Percentiles rank a stretch among this genome's conserved stretches.
These are phyloP conservation scores for Chimonanthus praecox DNA, from an alignment of 164 flowering plant species.

Conservation along the genomic window DNA sequence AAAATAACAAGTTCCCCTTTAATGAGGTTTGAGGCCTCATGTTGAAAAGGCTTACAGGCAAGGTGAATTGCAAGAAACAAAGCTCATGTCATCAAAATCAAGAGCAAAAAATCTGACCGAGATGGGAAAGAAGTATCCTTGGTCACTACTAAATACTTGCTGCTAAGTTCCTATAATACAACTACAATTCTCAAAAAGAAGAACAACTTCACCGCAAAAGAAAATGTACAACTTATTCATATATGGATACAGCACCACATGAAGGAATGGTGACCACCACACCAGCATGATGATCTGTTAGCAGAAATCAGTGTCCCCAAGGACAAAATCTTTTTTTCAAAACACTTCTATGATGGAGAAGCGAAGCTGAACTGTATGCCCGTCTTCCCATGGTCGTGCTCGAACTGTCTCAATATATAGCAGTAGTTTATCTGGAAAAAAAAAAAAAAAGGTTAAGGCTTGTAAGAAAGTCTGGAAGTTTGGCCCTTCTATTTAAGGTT, in stretches of 20 bases:
- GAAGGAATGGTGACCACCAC: background rate
- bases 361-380: conserved; percentile 83
- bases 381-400: conserved; percentile 67
- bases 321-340: background rate
- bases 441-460: background rate
- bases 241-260: background rate
- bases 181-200: background rate
- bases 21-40: background rate
- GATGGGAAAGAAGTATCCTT: background rate
- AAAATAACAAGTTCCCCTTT: background rate
- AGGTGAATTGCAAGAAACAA: background rate
- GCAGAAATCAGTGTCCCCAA: background rate
- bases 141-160: background rate
- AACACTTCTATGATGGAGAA: conserved; percentile 34
- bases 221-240: background rate
- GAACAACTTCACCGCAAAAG: background rate
- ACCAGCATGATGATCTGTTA: background rate
- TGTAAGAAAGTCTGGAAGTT: background rate
- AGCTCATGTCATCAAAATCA: background rate
- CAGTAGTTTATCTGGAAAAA: conserved; percentile 75
- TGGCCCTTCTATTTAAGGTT: background rate
- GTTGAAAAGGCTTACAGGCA: background rate
- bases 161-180: background rate
- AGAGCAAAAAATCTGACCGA: background rate
- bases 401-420: conserved; percentile 60